Conservation (phyloP, 2,329 filamentous ascomycete genomes). For the Xylaria sp. region DNA sequence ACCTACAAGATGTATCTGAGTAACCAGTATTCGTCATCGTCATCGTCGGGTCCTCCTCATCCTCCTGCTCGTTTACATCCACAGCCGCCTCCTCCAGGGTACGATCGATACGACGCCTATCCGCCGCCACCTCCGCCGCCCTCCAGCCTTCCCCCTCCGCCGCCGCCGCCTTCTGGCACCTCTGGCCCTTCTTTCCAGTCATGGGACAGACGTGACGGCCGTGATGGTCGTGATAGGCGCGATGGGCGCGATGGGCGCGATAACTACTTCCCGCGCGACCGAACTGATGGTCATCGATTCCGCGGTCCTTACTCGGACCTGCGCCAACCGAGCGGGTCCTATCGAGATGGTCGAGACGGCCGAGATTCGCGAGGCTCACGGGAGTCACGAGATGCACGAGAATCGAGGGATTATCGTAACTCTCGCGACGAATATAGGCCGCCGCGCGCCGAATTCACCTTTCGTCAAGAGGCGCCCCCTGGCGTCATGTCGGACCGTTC, state of each 20-base stretch:
- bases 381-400: constrained; percentile 36
- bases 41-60: constrained; percentile 30
- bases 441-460: constrained; percentile 66
- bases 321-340: constrained; percentile 35
- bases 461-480: constrained; percentile 63
- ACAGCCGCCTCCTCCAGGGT: constrained; percentile 29
- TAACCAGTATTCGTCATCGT: constrained; percentile 21
- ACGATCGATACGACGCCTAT: constrained; percentile 37
- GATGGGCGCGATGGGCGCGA: constrained; percentile 26
- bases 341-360: constrained; percentile 27
- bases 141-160: constrained; percentile 19
- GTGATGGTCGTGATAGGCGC: constrained; percentile 17
- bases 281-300: constrained; percentile 38
- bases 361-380: constrained; percentile 29
- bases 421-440: constrained; percentile 48
- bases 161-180: constrained; percentile 14
- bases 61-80: background rate
- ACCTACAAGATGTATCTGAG: constrained; percentile 28
- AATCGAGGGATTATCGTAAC: constrained; percentile 28
- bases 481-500: constrained; percentile 57
- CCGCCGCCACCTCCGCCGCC: constrained; percentile 32
- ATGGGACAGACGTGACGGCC: constrained; percentile 36
- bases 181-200: constrained; percentile 8
- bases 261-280: constrained; percentile 35
- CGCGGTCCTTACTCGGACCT: constrained; percentile 46